Evolutionary conservation across 371 early-diverging fungal species (phyloP), one percentile per base, ranked within the genome.

Genomic region (Rhizopus arrhizus): DNA sequence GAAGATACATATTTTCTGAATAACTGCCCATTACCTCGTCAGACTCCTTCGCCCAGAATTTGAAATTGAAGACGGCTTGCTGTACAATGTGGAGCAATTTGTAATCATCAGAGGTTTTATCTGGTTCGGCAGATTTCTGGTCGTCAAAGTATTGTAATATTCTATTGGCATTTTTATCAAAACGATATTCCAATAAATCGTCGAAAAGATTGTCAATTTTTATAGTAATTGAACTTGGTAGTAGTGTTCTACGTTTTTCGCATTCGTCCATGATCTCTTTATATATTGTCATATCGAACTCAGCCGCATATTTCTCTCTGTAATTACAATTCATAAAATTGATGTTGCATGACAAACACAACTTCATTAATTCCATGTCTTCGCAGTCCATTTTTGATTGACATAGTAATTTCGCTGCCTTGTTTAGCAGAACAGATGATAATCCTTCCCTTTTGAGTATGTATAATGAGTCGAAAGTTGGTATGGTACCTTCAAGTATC

Each of bases 91-190:
- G 53, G 53, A 53, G 48, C 36, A 61, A 53, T 48, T 55, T 61
- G 61, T 53, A 54, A 61, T 61, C 54, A 55, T 60, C 53, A 60
- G 60, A 60, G 35, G 53, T 60, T 60, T 60, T 60, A 47, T 60
- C 53, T 28, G 36, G 53, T 46, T 60, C 53, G 47, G 54, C 59
- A 59, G 45, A 42, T 59, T 59, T 59, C 51, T 59, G 52, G 33
- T 53, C 53, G 46, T 60, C 60, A 60, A 60, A 55, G 61, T 61
- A 55, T 41, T 61, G 61, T 61, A 48, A 61, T 61, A 55, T 61
- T 61, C 55, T 55, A 55, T 61, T 53, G 61, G 48, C 5, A 55
- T 61, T 49, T 47, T 54, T 61, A 35, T 54, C 56, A 62, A 62
- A 62, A 43, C 43, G 56, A 56, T 62, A 56, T 56, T 62, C 56